Conservation (phyloP, 2,329 filamentous ascomycete species). For the Aspergillus viridinutans region DNA sequence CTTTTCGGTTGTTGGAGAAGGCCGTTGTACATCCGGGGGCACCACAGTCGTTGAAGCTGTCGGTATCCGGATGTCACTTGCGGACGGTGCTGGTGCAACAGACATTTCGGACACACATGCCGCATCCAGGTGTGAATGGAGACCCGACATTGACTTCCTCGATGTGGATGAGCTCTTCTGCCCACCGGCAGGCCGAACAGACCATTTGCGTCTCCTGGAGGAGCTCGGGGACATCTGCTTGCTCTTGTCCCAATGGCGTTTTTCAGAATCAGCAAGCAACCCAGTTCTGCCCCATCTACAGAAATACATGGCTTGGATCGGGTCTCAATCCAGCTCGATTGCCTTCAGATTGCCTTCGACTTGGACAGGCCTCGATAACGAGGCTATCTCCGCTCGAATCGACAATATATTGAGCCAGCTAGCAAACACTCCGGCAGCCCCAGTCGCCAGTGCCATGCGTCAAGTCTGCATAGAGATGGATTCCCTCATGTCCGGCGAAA, state of each 20-base stretch:
- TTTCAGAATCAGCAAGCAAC: background rate
- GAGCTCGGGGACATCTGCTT: slow-evolving; percentile 2
- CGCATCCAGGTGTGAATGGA: background rate
- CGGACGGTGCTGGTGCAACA: background rate
- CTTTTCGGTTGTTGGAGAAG: background rate
- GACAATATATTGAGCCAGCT: background rate
- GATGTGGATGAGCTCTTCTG: background rate
- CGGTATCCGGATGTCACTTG: slow-evolving; percentile 5
- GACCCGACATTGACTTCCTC: slow-evolving; percentile 8
- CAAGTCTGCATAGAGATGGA: background rate
- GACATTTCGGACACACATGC: background rate
- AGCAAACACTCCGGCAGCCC: background rate
- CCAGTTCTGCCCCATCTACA: slow-evolving; percentile 2
- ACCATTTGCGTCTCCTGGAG: background rate
- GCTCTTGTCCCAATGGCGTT: background rate
- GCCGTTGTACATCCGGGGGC: background rate
- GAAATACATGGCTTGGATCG: slow-evolving; percentile 7
- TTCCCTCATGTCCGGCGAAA: background rate
- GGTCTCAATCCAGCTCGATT: slow-evolving; percentile 1
- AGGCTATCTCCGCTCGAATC: background rate
- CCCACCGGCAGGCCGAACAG: background rate
- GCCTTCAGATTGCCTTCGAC: background rate
- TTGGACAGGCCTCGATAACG: background rate
- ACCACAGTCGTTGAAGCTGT: background rate
- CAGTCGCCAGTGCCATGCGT: background rate